Percentiles rank a stretch among this genome's conserved stretches.
These are phyloP conservation scores for Avena insularis DNA, from an alignment of 176 grass and related monocot species.

Conservation along the genomic window DNA sequence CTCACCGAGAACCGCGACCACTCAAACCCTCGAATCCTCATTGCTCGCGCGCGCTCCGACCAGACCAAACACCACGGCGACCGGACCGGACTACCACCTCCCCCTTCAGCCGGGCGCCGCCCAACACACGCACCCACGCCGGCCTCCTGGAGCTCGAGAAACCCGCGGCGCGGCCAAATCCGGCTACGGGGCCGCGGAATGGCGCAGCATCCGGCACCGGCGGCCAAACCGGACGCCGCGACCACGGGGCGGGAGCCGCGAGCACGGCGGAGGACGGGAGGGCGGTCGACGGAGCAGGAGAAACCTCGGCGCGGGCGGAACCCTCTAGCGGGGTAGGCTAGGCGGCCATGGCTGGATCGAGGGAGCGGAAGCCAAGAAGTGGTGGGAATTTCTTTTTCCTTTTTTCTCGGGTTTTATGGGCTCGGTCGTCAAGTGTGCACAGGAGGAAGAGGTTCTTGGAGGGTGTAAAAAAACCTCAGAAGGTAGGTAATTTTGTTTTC, in stretches of 20 bases:
- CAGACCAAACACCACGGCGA: not conserved
- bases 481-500: constrained; percentile 18
- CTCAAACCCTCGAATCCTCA: constrained; percentile 33
- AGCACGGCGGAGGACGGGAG: not conserved
- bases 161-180: not conserved
- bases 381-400: constrained; percentile 24
- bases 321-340: constrained; percentile 46
- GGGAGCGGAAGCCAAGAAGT: constrained; percentile 30
- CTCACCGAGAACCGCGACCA: constrained; percentile 21
- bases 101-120: not conserved
- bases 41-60: not conserved
- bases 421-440: not conserved
- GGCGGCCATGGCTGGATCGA: constrained; percentile 62
- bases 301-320: constrained; percentile 16
- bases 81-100: not conserved
- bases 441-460: constrained; percentile 19
- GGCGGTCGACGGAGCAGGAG: not conserved
- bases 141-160: not conserved
- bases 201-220: constrained; percentile 33
- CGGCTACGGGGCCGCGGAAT: constrained; percentile 3
- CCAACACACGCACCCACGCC: not conserved
- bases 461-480: constrained; percentile 21
- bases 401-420: constrained; percentile 38
- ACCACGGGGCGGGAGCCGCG: constrained; percentile 15
- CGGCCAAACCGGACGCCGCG: constrained; percentile 34